Conservation (phyloP, 306 rosid genomes). For the Bauhinia variegata region DNA sequence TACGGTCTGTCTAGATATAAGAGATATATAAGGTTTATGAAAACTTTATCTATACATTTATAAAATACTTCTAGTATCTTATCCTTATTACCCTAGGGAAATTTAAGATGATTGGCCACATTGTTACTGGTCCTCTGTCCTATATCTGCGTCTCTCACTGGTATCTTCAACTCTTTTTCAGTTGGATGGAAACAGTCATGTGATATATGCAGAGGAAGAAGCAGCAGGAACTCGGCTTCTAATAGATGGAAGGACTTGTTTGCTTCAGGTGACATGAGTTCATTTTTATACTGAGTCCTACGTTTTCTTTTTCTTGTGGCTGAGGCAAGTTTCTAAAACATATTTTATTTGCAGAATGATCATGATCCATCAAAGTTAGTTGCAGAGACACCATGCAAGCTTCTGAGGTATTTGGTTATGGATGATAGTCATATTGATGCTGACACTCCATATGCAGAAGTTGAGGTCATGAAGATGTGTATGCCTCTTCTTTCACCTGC, state of each 20-base stretch:
- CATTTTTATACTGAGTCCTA: slow-evolving; percentile 14
- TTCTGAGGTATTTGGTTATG: slow-evolving; percentile 72
- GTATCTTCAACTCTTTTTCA: slow-evolving; percentile 49
- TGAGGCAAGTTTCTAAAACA: slow-evolving; percentile 34
- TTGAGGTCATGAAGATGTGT: slow-evolving; percentile 99
- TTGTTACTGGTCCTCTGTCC: slow-evolving; percentile 1
- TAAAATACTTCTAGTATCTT: slow-evolving; percentile 14
- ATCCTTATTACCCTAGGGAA: neutral
- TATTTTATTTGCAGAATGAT: slow-evolving; percentile 73
- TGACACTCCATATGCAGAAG: slow-evolving; percentile 94
- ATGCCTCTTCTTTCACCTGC: slow-evolving; percentile 99
- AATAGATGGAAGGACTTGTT: slow-evolving; percentile 98
- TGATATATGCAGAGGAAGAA: slow-evolving; percentile 97
- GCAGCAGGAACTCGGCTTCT: slow-evolving; percentile 99
- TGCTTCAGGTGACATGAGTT: slow-evolving; percentile 84
- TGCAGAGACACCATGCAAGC: slow-evolving; percentile 98
- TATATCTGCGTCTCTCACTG: slow-evolving; percentile 31
- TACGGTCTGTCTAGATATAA: too few relatives aligned
- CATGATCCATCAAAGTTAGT: slow-evolving; percentile 94
- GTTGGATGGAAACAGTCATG: slow-evolving; percentile 99
- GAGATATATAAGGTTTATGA: neutral
- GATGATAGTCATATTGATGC: slow-evolving; percentile 85
- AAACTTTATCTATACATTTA: slow-evolving; percentile 1
- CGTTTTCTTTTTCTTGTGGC: slow-evolving; percentile 29
- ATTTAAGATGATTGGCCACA: neutral